Evolutionary conservation across 306 rosid species (phyloP).

Genomic region (Clitoria ternatea): DNA sequence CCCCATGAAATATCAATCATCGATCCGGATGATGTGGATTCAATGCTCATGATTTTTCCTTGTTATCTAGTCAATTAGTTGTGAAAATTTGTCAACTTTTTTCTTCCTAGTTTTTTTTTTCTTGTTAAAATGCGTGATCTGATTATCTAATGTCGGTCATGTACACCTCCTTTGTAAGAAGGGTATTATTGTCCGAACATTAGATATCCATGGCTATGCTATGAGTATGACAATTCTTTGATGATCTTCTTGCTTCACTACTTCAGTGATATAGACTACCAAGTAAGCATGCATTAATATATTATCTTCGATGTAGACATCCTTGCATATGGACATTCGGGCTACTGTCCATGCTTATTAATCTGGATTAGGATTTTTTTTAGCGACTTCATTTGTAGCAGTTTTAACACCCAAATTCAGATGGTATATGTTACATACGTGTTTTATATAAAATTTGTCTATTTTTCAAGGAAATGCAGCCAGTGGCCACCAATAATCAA

Average conservation of each 20-base stretch:
- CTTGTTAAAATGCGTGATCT: background rate
- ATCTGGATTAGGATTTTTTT: background rate
- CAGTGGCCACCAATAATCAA: background rate
- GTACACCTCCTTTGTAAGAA: background rate
- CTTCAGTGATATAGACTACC: background rate
- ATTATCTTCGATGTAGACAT: background rate
- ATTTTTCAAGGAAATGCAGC: background rate
- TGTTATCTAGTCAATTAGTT: too few relatives aligned
- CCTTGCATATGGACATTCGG: background rate
- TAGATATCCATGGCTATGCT: background rate
- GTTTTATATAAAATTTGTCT: slow-evolving; percentile 2
- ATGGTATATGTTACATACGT: background rate
- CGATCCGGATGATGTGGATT: too few relatives aligned
- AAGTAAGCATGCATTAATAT: background rate
- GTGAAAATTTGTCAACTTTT: too few relatives aligned
- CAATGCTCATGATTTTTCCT: too few relatives aligned
- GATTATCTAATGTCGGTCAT: background rate
- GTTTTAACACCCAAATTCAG: background rate
- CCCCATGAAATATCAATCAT: too few relatives aligned
- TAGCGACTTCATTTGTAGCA: background rate
- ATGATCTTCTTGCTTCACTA: background rate
- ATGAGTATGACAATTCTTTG: background rate
- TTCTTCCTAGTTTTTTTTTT: too few relatives aligned
- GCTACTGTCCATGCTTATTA: background rate
- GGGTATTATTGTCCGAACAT: background rate